Base-by-base conservation (phyloP, 495 filamentous ascomycete species). In the Tuber calosporum region DNA sequence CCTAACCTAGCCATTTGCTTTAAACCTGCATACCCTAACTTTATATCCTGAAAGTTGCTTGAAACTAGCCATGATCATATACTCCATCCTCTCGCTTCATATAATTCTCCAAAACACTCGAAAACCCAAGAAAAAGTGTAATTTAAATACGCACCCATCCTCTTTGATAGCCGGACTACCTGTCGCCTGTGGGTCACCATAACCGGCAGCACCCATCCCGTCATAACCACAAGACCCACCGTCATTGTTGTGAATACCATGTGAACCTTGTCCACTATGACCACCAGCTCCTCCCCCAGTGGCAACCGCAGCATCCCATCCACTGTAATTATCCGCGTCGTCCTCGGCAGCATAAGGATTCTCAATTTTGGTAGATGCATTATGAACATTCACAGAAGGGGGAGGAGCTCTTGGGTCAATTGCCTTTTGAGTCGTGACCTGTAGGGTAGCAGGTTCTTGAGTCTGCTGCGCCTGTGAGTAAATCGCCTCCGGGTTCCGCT, bases 101-200 rank as follows among this genome's bases (percentile, higher is more conserved):
- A 80, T 68, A 79, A 78, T 74, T 74, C 70, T 53, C 69, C 67
- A 48, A 66, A n/a, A 77, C 70, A 76, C 72, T 72, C 13, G 70
- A 58, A 43, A 73, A 20, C 70, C 20, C 70, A 79, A 79, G 69
- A 79, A 71, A 73, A 79, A 79, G 77, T 78, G 73, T 74, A 81
- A 78, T 73, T 77, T 76, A 81, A 80, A 82, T 82, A 93, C 96
- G 97, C 90, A 99, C 95, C 95, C 95, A 82, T 99, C 95, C 89
- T 99, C 95, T 84, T 98, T 98, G 69, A 96, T 93, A 78, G 92
- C 90, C 84, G 80, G 91, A 81, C 83, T 89, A 80, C 81, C 84
- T 72, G 83, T 76, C 69, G 82, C 83, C 70, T 84, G 78, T 62
- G 74, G 74, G 53, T 81, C 79, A 73, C 75, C 73, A 74, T 80